Evolutionary conservation across 352 stramenopile species (phyloP), one percentile per base, ranked within the genome.

Genomic region (Pythium volutum): DNA sequence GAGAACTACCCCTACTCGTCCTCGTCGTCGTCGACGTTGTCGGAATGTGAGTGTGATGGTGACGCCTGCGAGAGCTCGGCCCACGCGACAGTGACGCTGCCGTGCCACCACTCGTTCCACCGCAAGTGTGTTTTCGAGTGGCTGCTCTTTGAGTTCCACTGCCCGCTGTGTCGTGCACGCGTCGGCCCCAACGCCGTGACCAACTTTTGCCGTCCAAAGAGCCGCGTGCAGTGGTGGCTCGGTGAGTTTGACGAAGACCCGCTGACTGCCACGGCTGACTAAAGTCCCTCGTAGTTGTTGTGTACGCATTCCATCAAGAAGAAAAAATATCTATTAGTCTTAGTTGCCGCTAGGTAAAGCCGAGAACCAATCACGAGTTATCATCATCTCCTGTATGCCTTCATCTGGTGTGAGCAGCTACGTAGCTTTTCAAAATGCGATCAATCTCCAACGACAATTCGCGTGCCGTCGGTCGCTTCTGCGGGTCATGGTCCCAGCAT

Each of bases 101-200:
- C 74, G 4, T 90, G 83, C 65, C 72, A 74, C 50, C 83, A 92
- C 55, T 58, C 67, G 14, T 92, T 92, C 59, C 83, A 90, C 69
- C 77, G 83, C 20, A 68, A 84, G 33, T 92, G 83, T 67, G 62
- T 92, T 16, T 89, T 84, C 43, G 76, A 89, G 67, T 91, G 82
- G 82, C 67, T 91, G 11, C 51, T 87, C 34, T 85, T 88, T 62
- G 67, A 90, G 60, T 84, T 79, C 62, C 76, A 88, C 39, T 92
- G 82, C 46, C 82, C 82, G 11, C 58, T 89, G 36, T 92, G 82
- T 61, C 73, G 82, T 55, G 71, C 65, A 26, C 81, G 69, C 18
- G 71, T 88, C 26, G 76, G 78, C 16, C 71, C 75, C 7, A 58
- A 71, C 22, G 78, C 77, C 14, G 71, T 84, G 61, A 87, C 70